Percentiles rank a stretch among this genome's conserved stretches.
These are phyloP conservation scores for Malassezia yamatoensis DNA, from an alignment of 1,284 basidiomycete species.

Conservation along the genomic window DNA sequence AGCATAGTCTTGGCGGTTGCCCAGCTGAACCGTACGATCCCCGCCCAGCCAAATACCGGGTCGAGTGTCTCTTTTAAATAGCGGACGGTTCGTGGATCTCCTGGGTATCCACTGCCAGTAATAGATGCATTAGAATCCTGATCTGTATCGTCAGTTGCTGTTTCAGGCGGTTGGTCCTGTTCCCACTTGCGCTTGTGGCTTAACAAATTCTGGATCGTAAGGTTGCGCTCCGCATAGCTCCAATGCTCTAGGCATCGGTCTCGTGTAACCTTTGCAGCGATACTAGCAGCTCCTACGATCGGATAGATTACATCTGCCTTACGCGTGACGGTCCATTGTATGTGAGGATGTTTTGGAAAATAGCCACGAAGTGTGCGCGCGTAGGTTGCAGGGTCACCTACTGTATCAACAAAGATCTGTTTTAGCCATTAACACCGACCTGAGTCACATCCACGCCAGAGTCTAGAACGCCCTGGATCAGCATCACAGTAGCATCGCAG, in stretches of 20 bases:
- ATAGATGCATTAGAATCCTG: neutral
- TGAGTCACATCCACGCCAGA: slow-evolving; percentile 72
- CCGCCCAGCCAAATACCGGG: slow-evolving; percentile 84
- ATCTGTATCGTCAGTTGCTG: neutral
- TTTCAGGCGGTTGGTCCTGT: slow-evolving; percentile 2
- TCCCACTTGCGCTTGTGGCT: slow-evolving; percentile 20
- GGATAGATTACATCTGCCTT: slow-evolving; percentile 94
- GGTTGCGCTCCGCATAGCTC: slow-evolving; percentile 52
- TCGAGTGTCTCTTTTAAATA: slow-evolving; percentile 72
- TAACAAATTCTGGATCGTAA: neutral
- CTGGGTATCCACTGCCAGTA: slow-evolving; percentile 20
- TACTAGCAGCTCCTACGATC: slow-evolving; percentile 90
- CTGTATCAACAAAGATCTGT: slow-evolving; percentile 87
- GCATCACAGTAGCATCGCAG: slow-evolving; percentile 75
- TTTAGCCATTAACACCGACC: slow-evolving; percentile 15
- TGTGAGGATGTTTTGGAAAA: slow-evolving; percentile 36
- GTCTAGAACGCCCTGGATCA: slow-evolving; percentile 74
- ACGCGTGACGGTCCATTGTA: slow-evolving; percentile 70
- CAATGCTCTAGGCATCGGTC: slow-evolving; percentile 81
- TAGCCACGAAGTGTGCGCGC: slow-evolving; percentile 49
- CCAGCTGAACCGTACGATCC: slow-evolving; percentile 88
- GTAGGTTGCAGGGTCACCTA: slow-evolving; percentile 77
- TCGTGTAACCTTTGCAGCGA: slow-evolving; percentile 90
- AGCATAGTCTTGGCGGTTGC: slow-evolving; percentile 77
- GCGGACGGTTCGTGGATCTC: slow-evolving; percentile 82